These are phyloP conservation scores for Ophioceras dolichostomum DNA, from an alignment of 2,329 filamentous ascomycete species.

Conservation along the genomic window DNA sequence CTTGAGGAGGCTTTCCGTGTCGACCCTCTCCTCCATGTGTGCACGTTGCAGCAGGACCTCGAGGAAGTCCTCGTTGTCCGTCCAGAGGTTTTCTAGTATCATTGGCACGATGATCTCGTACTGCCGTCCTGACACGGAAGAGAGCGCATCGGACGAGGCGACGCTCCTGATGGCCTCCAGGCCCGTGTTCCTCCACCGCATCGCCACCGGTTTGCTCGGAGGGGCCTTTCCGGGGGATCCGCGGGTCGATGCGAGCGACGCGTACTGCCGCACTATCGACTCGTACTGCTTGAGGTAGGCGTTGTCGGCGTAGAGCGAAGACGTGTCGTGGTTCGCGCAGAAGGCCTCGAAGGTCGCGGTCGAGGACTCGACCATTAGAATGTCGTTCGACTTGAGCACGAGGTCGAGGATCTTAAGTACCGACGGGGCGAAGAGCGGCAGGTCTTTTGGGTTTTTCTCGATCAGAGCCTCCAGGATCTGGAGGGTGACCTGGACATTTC, in stretches of 20 bases:
- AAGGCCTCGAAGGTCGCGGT: constrained; percentile 78
- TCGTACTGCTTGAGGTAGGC: constrained; percentile 74
- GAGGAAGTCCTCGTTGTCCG: constrained; percentile 58
- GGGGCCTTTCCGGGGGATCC: constrained; percentile 36
- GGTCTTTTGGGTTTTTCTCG: constrained; percentile 82
- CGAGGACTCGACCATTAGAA: constrained; percentile 86
- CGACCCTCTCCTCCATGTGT: constrained; percentile 54
- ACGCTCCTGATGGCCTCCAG: constrained; percentile 71
- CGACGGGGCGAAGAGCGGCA: constrained; percentile 76
- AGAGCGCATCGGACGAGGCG: constrained; percentile 66
- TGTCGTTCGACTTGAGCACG: constrained; percentile 74
- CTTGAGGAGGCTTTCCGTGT: constrained; percentile 48
- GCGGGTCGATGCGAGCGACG: constrained; percentile 61
- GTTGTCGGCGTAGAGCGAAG: constrained; percentile 74
- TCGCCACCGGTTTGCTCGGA: constrained; percentile 58
- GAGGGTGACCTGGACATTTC: constrained; percentile 88
- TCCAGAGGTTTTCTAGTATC: constrained; percentile 77
- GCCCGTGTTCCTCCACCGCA: constrained; percentile 66
- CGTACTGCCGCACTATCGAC: constrained; percentile 68
- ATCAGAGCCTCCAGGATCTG: constrained; percentile 86
- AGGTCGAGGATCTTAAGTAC: constrained; percentile 75
- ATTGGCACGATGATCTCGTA: constrained; percentile 70
- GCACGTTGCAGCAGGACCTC: constrained; percentile 55
- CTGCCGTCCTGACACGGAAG: constrained; percentile 63
- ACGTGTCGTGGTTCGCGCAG: constrained; percentile 78